phyloP scores from a whole-genome alignment of 345 rosid genomes.

The Iberis pinnata region DNA sequence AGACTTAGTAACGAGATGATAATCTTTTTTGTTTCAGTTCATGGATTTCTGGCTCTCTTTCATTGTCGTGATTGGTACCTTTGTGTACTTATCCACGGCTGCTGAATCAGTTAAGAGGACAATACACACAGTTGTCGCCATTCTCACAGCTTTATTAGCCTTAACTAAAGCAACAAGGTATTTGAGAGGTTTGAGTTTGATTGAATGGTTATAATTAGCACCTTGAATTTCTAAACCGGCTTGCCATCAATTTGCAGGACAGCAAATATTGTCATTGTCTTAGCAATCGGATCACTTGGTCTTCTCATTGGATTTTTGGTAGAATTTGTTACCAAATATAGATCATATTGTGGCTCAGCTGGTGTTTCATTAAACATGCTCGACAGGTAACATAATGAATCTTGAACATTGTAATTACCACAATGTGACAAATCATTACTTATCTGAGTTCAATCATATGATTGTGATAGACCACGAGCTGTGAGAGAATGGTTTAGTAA shows the following conservation, averaged over 20 bases:
- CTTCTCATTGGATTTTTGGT: conserved; percentile 71
- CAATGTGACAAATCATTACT: neutral
- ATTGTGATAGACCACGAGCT: conserved; percentile 40
- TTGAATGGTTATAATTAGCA: conserved; percentile 4
- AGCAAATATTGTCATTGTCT: conserved; percentile 68
- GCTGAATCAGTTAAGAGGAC: conserved; percentile 71
- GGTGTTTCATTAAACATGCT: conserved; percentile 40
- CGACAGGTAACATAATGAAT: conserved; percentile 38
- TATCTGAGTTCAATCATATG: conserved; percentile 3
- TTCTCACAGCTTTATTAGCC: conserved; percentile 86
- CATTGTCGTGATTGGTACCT: conserved; percentile 93
- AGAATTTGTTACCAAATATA: conserved; percentile 55
- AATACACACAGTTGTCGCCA: conserved; percentile 72
- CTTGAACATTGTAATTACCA: neutral
- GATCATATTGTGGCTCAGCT: conserved; percentile 46
- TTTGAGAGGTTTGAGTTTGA: neutral
- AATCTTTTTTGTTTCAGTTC: conserved; percentile 51
- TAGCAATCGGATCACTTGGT: conserved; percentile 71
- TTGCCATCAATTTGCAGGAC: conserved; percentile 45
- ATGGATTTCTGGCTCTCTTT: conserved; percentile 99
- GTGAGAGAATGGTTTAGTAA: conserved; percentile 45
- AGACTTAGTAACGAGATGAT: conserved; percentile 17
- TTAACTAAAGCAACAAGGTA: conserved; percentile 94
- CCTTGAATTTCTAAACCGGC: neutral
- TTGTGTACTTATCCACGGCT: conserved; percentile 64